These are phyloP conservation scores for Hortaea werneckii DNA, from an alignment of 2,329 filamentous ascomycete species.

Conservation along the genomic window DNA sequence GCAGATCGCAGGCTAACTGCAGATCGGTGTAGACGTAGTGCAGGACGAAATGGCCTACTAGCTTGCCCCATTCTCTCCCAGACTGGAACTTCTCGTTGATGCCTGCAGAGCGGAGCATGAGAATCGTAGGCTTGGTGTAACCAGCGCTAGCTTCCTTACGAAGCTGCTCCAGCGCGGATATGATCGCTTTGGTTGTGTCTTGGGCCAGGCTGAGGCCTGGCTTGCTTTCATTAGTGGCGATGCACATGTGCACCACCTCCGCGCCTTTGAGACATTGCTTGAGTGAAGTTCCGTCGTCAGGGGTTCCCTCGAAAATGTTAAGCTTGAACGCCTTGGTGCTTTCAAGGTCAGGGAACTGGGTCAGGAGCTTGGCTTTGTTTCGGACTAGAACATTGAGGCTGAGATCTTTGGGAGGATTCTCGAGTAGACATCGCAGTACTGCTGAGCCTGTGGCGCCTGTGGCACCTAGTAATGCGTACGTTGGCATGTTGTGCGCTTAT, in stretches of 20 bases:
- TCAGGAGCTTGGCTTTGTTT: conserved; percentile 11
- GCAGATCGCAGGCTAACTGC: conserved; percentile 6
- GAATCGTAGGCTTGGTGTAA: conserved; percentile 7
- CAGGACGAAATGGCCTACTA: conserved; percentile 5
- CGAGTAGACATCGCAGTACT: conserved; percentile 11
- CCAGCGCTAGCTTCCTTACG: neutral
- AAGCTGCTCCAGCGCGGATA: conserved; percentile 4
- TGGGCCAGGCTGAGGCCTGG: conserved; percentile 8
- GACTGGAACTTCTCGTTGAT: conserved; percentile 5
- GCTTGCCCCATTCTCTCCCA: neutral
- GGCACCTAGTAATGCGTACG: conserved; percentile 15
- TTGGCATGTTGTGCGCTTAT: conserved; percentile 9
- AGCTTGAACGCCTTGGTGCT: conserved; percentile 4
- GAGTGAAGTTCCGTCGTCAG: conserved; percentile 7
- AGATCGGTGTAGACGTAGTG: conserved; percentile 12
- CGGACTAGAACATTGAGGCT: conserved; percentile 16
- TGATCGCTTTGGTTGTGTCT: conserved; percentile 9
- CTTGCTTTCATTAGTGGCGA: conserved; percentile 12
- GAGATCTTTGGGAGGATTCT: conserved; percentile 7
- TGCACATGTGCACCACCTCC: conserved; percentile 19
- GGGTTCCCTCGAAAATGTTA: conserved; percentile 33
- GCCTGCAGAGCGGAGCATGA: conserved; percentile 8
- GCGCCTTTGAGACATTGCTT: conserved; percentile 9
- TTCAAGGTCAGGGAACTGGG: conserved; percentile 12
- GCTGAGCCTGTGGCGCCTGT: conserved; percentile 17